Percentiles rank a stretch among this genome's conserved stretches.
Evolutionary conservation across 805 yeast genomes (phyloP).

Genomic region (Ogataea pini): DNA sequence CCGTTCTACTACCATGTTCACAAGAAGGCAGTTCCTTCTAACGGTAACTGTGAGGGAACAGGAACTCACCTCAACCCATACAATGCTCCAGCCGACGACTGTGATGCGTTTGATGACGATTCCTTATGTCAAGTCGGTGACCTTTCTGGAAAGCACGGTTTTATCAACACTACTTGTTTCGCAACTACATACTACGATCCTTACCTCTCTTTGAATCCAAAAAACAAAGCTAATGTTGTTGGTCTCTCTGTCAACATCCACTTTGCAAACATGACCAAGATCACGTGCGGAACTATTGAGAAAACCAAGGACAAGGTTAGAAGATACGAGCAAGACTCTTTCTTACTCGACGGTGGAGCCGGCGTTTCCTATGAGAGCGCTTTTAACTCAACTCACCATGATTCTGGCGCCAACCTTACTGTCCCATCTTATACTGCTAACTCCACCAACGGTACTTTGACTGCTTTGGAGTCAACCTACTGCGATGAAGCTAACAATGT

Average conservation of each 20-base stretch:
- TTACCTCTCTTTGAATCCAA: constrained; percentile 59
- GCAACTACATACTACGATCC: constrained; percentile 65
- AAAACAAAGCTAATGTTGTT: constrained; percentile 57
- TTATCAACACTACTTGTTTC: constrained; percentile 67
- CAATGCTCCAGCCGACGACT: constrained; percentile 48
- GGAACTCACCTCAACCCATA: constrained; percentile 68
- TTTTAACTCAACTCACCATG: constrained; percentile 11
- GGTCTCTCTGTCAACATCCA: constrained; percentile 60
- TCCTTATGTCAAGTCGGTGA: constrained; percentile 71
- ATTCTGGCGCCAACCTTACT: constrained; percentile 9
- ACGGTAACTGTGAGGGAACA: constrained; percentile 54
- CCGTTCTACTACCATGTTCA: constrained; percentile 73
- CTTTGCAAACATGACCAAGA: constrained; percentile 51
- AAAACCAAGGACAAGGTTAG: constrained; percentile 31
- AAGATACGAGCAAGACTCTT: constrained; percentile 25
- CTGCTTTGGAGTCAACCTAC: constrained; percentile 23
- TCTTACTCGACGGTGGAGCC: constrained; percentile 14
- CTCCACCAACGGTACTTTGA: constrained; percentile 20
- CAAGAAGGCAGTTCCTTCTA: constrained; percentile 51
- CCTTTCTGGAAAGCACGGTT: constrained; percentile 77
- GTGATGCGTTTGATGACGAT: constrained; percentile 53
- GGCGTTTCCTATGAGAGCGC: background rate
- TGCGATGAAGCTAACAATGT: constrained; percentile 24
- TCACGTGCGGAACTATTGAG: constrained; percentile 65
- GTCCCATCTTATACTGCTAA: constrained; percentile 6